Percentiles rank a stretch among this genome's conserved stretches.
Conservation (phyloP, 2,329 filamentous ascomycete genomes). For the Beauveria medogensis region DNA sequence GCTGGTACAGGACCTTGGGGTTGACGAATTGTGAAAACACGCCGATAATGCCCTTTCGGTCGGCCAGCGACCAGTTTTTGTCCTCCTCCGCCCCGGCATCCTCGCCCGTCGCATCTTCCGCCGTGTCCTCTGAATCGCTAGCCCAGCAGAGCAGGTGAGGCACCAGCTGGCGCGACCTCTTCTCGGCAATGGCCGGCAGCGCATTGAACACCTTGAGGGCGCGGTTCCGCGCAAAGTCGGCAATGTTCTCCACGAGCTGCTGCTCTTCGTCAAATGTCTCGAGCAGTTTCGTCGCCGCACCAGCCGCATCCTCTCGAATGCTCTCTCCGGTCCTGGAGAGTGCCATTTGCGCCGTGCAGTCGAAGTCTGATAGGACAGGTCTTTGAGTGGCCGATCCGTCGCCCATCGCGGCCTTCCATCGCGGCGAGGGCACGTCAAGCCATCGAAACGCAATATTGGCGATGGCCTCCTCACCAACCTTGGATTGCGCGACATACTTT, state of each 20-base stretch:
- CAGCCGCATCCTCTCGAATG: constrained; percentile 44
- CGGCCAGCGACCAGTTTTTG: constrained; percentile 61
- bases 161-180: constrained; percentile 73
- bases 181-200: constrained; percentile 73
- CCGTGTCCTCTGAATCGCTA: constrained; percentile 38
- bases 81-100: constrained; percentile 33
- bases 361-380: constrained; percentile 60
- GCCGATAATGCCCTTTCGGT: constrained; percentile 74
- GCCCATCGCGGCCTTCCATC: constrained; percentile 38
- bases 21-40: constrained; percentile 83
- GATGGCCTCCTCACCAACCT: constrained; percentile 64
- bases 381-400: constrained; percentile 27
- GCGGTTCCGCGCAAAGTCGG: constrained; percentile 59
- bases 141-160: constrained; percentile 81
- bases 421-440: constrained; percentile 53
- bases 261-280: constrained; percentile 59
- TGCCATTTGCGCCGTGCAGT: constrained; percentile 67
- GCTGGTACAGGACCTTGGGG: constrained; percentile 72
- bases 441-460: constrained; percentile 69
- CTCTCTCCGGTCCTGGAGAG: constrained; percentile 45
- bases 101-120: constrained; percentile 36
- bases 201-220: constrained; percentile 71
- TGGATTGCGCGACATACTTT: constrained; percentile 63
- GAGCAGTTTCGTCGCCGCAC: constrained; percentile 51
- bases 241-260: constrained; percentile 39